A percentile compares a stretch with the other conserved stretches of the same genome.
Evolutionary conservation across 805 yeast genomes (phyloP).

Genomic region (Torulaspora microellipsoides): DNA sequence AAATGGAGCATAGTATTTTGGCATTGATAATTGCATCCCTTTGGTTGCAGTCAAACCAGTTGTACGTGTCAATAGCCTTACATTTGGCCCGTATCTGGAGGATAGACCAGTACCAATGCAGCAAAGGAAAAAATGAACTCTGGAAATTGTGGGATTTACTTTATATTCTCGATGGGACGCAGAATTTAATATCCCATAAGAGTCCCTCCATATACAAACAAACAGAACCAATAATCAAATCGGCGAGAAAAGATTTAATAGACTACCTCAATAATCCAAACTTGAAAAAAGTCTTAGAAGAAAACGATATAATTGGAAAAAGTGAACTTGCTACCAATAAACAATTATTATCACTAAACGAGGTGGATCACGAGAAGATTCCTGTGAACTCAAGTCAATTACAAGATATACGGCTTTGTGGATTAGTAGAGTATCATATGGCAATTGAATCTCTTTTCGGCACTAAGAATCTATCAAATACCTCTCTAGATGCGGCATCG

Average conservation of each 20-base stretch:
- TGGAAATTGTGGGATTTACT: conserved; percentile 63
- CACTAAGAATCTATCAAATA: conserved; percentile 21
- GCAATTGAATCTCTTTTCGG: conserved; percentile 54
- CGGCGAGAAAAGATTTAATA: conserved; percentile 8
- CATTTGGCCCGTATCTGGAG: conserved; percentile 49
- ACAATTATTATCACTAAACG: conserved; percentile 22
- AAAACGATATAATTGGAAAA: conserved; percentile 10
- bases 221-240: conserved; percentile 40
- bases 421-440: conserved; percentile 67
- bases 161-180: conserved; percentile 65
- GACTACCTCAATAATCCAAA: conserved; percentile 8
- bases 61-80: conserved; percentile 64
- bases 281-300: conserved; percentile 13
- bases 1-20: conserved; percentile 55
- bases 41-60: conserved; percentile 61
- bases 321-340: conserved; percentile 14
- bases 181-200: conserved; percentile 55
- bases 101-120: conserved; percentile 9
- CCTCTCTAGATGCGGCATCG: conserved; percentile 37
- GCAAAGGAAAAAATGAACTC: conserved; percentile 29
- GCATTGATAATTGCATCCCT: conserved; percentile 63
- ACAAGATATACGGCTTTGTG: conserved; percentile 54
- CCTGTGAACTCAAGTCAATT: conserved; percentile 18
- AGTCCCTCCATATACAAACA: conserved; percentile 49
- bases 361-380: conserved; percentile 20